Conservation (phyloP, 73 alveolate species). For the Paramecium tetraurelia region DNA sequence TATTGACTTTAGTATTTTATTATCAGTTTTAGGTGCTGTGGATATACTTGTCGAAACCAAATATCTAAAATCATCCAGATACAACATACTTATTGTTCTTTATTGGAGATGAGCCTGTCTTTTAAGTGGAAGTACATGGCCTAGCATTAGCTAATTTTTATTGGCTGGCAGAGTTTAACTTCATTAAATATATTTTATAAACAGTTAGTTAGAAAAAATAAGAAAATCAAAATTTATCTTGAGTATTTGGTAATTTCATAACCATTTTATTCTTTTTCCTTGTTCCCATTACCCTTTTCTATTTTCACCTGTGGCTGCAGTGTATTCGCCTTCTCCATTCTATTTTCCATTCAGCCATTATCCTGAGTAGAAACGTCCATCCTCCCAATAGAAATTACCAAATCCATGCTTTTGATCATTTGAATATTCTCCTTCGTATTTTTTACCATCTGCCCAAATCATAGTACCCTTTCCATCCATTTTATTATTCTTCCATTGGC, state of each 20-base stretch:
- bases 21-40: not conserved
- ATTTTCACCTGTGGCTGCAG: constrained; percentile 57
- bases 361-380: constrained; percentile 63
- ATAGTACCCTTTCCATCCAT: constrained; percentile 68
- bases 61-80: not conserved
- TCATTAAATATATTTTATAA: not conserved
- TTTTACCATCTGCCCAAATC: constrained; percentile 69
- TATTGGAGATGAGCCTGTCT: not conserved
- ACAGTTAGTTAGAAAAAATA: not conserved
- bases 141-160: not conserved
- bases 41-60: constrained; percentile 4
- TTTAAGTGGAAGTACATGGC: constrained; percentile 8
- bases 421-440: constrained; percentile 66
- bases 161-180: constrained; percentile 20
- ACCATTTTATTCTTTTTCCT: constrained; percentile 72
- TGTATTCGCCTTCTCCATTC: constrained; percentile 66
- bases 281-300: constrained; percentile 71
- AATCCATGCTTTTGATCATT: constrained; percentile 67
- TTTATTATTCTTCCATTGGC: constrained; percentile 64
- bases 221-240: not conserved
- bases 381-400: constrained; percentile 81
- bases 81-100: constrained; percentile 5
- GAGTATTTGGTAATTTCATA: not conserved
- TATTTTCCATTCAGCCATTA: constrained; percentile 56
- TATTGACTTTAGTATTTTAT: not conserved